Conservation (phyloP, 495 filamentous ascomycete species). For the Darksidea phi region DNA sequence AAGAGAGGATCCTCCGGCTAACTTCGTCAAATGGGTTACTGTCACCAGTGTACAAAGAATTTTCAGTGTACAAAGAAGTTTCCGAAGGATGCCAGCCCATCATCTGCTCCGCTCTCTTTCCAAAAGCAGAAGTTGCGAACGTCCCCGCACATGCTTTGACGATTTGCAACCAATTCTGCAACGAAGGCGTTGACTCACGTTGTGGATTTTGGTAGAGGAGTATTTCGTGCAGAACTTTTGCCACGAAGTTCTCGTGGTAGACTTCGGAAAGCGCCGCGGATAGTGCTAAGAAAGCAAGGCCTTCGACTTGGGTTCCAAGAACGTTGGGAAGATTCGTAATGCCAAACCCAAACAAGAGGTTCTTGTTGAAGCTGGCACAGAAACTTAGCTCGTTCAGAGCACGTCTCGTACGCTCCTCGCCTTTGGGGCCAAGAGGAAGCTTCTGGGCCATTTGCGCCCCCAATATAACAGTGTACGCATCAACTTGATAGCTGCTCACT, state of each 20-base stretch:
- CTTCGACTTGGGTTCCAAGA: background rate
- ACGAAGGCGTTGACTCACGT: background rate
- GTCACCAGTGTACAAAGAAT: background rate
- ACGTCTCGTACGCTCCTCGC: too few species aligned
- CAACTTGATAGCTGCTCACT: too few species aligned
- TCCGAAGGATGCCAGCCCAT: background rate
- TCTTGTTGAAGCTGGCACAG: background rate
- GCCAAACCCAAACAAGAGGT: background rate
- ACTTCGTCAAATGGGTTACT: background rate
- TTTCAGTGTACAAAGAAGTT: background rate
- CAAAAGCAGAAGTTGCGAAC: background rate
- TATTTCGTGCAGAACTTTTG: background rate
- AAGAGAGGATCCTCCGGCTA: background rate
- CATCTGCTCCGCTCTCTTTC: background rate
- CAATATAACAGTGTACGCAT: too few species aligned
- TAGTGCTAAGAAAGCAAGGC: background rate
- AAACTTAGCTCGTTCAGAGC: too few species aligned
- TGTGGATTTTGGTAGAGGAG: background rate
- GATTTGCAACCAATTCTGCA: background rate
- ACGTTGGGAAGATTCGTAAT: background rate
- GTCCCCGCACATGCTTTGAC: background rate
- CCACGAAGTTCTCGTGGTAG: background rate
- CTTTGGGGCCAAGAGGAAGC: too few species aligned
- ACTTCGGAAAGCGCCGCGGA: background rate
- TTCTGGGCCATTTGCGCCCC: too few species aligned